Conservation (phyloP, 768 basidiomycete species). For the Obba rivulosa region DNA sequence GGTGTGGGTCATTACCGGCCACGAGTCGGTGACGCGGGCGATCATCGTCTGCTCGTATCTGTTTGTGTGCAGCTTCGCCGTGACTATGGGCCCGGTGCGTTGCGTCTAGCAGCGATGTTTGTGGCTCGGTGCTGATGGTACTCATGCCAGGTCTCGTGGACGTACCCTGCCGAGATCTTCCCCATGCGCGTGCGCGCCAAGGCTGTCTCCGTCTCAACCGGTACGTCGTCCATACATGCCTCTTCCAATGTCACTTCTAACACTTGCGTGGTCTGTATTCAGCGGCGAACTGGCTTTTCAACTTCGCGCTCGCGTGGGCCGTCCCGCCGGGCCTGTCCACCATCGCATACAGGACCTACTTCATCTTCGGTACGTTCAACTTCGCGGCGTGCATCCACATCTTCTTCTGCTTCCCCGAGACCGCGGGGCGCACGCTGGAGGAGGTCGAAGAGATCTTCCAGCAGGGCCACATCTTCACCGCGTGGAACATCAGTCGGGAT, state of each 20-base stretch:
- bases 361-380: slow-evolving; percentile 76
- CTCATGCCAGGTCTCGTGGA: slow-evolving; percentile 26
- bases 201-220: slow-evolving; percentile 42
- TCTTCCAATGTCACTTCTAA: neutral
- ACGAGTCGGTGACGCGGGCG: slow-evolving; percentile 55
- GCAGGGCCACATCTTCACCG: slow-evolving; percentile 61
- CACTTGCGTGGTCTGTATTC: neutral
- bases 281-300: slow-evolving; percentile 55
- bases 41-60: slow-evolving; percentile 77
- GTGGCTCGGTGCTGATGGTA: neutral
- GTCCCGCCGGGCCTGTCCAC: slow-evolving; percentile 63
- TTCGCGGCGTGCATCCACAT: slow-evolving; percentile 61
- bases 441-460: slow-evolving; percentile 77
- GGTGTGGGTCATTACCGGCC: slow-evolving; percentile 58
- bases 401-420: slow-evolving; percentile 79
- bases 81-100: slow-evolving; percentile 69
- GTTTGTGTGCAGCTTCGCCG: slow-evolving; percentile 69
- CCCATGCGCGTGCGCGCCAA: slow-evolving; percentile 66
- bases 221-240: neutral
- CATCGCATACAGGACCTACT: slow-evolving; percentile 74
- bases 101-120: neutral
- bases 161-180: slow-evolving; percentile 67
- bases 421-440: slow-evolving; percentile 66
- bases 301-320: slow-evolving; percentile 70
- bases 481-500: slow-evolving; percentile 61